phyloP scores from a whole-genome alignment of 2,329 filamentous ascomycete genomes.

The Dactylellina haptotyla region DNA sequence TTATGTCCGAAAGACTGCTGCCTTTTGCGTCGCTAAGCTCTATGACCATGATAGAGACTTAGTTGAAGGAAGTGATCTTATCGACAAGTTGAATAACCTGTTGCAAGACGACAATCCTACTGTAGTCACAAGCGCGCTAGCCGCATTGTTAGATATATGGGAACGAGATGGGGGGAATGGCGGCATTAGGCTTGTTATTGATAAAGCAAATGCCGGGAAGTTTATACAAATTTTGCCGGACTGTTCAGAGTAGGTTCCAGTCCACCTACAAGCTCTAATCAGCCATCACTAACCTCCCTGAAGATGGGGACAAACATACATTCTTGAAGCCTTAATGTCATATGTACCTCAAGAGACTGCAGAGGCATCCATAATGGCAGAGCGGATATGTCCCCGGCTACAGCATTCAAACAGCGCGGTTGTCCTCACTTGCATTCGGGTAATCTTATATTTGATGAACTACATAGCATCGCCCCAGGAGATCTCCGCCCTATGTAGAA shows the following conservation, averaged over 20 bases:
- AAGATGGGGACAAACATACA: constrained; percentile 99
- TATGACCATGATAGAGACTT: constrained; percentile 94
- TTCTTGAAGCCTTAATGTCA: constrained; percentile 95
- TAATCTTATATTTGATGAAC: constrained; percentile 98
- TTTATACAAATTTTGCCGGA: constrained; percentile 96
- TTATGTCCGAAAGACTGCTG: constrained; percentile 96
- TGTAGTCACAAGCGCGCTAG: constrained; percentile 92
- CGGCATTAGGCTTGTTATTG: constrained; percentile 91
- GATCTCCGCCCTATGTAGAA: constrained; percentile 84
- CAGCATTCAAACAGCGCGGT: constrained; percentile 98
- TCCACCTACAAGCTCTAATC: not conserved
- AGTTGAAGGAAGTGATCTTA: constrained; percentile 90
- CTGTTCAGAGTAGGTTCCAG: constrained; percentile 83
- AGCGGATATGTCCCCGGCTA: constrained; percentile 91
- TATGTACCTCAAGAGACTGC: constrained; percentile 92
- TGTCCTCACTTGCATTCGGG: constrained; percentile 92
- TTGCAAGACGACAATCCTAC: constrained; percentile 96
- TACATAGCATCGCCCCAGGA: constrained; percentile 94
- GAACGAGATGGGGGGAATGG: constrained; percentile 82
- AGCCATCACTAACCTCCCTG: not conserved
- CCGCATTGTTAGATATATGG: constrained; percentile 96
- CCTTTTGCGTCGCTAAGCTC: constrained; percentile 94
- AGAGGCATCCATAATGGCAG: constrained; percentile 88
- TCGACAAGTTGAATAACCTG: constrained; percentile 88
- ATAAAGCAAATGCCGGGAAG: constrained; percentile 96